Percentiles rank a stretch among this genome's conserved stretches.
Conservation (phyloP, 371 early-diverging fungal genomes). For the Lichtheimia ornata region DNA sequence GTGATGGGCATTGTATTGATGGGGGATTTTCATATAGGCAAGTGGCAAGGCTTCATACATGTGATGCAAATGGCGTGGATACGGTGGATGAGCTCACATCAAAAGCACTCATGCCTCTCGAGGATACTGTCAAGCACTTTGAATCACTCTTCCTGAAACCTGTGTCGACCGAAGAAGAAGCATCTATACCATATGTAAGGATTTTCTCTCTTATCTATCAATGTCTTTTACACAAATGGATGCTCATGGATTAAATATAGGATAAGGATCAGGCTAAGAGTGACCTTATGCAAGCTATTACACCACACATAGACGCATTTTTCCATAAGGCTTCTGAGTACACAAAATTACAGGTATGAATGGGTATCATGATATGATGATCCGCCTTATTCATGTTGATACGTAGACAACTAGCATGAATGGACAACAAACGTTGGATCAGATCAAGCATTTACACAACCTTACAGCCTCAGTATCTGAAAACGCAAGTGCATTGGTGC, state of each 20-base stretch:
- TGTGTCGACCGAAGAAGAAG: constrained; percentile 6
- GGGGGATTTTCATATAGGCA: constrained; percentile 17
- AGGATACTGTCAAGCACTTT: constrained; percentile 29
- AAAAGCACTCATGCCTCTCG: constrained; percentile 24
- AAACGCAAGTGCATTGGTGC: constrained; percentile 16
- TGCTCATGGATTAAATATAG: constrained; percentile 3
- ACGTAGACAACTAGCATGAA: background rate
- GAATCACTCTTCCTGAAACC: constrained; percentile 19
- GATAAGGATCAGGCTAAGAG: constrained; percentile 25
- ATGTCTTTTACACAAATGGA: background rate
- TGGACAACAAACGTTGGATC: constrained; percentile 12
- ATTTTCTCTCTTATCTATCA: too few relatives aligned
- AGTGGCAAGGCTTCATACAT: constrained; percentile 12
- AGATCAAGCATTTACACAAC: constrained; percentile 18
- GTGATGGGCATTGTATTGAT: background rate
- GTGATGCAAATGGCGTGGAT: background rate
- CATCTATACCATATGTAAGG: background rate
- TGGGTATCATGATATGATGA: too few relatives aligned
- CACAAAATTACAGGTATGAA: constrained; percentile 22
- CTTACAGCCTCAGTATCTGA: constrained; percentile 11
- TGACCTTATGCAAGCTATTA: constrained; percentile 21
- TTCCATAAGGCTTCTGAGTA: constrained; percentile 17
- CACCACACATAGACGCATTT: constrained; percentile 22
- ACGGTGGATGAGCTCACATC: constrained; percentile 16
- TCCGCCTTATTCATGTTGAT: too few relatives aligned